phyloP scores from a whole-genome alignment of 2,329 filamentous ascomycete species.

The Colletotrichum gloeosporioides region DNA sequence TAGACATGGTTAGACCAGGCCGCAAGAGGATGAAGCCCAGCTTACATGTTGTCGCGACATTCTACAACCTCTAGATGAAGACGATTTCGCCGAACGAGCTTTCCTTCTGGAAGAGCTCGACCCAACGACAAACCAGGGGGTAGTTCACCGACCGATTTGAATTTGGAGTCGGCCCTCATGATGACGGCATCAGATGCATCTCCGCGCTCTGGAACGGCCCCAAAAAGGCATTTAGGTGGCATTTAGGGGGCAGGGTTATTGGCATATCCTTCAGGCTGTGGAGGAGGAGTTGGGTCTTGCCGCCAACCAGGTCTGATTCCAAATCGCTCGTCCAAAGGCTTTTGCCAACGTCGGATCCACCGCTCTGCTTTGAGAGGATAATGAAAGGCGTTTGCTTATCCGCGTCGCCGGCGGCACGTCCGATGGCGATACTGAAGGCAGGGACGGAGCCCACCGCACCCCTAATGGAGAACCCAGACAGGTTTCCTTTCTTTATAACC shows the following conservation, averaged over 20 bases:
- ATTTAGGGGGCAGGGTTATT: not conserved
- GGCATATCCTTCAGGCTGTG: conserved; percentile 23
- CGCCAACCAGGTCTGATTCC: conserved; percentile 13
- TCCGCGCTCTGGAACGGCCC: conserved; percentile 12
- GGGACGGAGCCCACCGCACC: not conserved
- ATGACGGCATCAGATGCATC: conserved; percentile 20
- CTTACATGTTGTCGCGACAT: conserved; percentile 23
- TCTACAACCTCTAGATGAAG: conserved; percentile 17
- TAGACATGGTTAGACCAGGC: not conserved
- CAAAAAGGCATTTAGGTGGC: conserved; percentile 4
- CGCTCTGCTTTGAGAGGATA: conserved; percentile 22
- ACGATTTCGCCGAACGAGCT: conserved; percentile 12
- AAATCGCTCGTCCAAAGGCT: conserved; percentile 23
- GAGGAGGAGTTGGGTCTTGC: conserved; percentile 15
- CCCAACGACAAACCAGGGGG: conserved; percentile 16
- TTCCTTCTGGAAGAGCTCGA: not conserved
- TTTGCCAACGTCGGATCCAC: conserved; percentile 23
- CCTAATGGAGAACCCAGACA: too few relatives aligned
- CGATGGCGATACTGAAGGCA: not conserved
- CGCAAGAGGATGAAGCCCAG: not conserved
- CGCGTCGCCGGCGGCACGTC: conserved; percentile 34
- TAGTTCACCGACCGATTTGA: conserved; percentile 15
- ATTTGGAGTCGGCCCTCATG: conserved; percentile 4
- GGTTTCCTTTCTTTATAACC: too few relatives aligned
- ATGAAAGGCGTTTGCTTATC: conserved; percentile 23